A percentile compares a stretch with the other conserved stretches of the same genome.
These are phyloP conservation scores for Canna indica DNA, from an alignment of 176 grass and related monocot genomes.

Conservation along the genomic window DNA sequence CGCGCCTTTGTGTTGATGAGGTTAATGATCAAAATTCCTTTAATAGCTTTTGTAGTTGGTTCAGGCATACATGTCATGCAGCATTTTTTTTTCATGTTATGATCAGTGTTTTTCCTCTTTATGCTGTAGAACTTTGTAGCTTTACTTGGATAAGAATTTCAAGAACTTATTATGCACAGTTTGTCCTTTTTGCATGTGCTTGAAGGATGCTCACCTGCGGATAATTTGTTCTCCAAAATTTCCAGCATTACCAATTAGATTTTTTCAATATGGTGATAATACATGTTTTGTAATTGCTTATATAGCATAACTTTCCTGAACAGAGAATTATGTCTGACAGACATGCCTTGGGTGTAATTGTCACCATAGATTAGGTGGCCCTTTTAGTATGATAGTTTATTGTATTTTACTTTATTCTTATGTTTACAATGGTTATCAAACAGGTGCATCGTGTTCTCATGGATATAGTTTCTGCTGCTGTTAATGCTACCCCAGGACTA, in stretches of 20 bases:
- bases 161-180: background rate
- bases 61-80: background rate
- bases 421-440: slow-evolving; percentile 9
- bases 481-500: slow-evolving; percentile 75
- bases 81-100: background rate
- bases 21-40: slow-evolving; percentile 18
- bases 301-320: background rate
- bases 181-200: too few species aligned
- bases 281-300: too few species aligned
- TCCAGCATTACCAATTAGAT: too few species aligned
- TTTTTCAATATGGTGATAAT: too few species aligned
- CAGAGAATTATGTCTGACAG: background rate
- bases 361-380: background rate
- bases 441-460: slow-evolving; percentile 65
- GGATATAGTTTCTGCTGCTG: slow-evolving; percentile 66
- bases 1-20: slow-evolving; percentile 74
- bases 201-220: too few species aligned
- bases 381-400: background rate
- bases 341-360: background rate
- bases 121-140: background rate
- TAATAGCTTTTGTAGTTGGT: background rate
- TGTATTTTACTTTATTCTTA: background rate
- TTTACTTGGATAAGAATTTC: background rate
- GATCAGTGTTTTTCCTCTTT: background rate
- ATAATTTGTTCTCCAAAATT: too few species aligned